Conservation (phyloP, 2,329 filamentous ascomycete species). For the Thyridium curvatum region DNA sequence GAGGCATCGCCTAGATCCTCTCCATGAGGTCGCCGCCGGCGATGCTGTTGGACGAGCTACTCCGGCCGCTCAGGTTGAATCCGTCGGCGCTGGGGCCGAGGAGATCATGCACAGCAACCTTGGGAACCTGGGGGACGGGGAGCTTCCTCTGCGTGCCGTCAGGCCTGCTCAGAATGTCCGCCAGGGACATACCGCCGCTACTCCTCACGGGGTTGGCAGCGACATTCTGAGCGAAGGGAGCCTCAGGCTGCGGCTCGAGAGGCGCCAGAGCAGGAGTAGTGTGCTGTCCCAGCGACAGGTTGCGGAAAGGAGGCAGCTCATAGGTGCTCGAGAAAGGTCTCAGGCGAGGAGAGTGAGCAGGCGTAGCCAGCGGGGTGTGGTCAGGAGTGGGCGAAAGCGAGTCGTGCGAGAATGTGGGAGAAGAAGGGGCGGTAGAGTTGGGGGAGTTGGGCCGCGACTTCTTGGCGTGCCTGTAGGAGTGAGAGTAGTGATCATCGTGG, state of each 20-base stretch:
- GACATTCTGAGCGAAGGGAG: slow-evolving; percentile 25
- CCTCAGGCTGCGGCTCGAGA: slow-evolving; percentile 50
- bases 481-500: slow-evolving; percentile 68
- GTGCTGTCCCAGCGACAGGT: slow-evolving; percentile 46
- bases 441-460: slow-evolving; percentile 89
- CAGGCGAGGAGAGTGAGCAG: slow-evolving; percentile 88
- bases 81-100: slow-evolving; percentile 55
- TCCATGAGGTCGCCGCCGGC: slow-evolving; percentile 65
- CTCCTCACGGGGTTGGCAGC: slow-evolving; percentile 41
- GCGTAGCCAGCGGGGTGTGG: slow-evolving; percentile 96
- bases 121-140: slow-evolving; percentile 78
- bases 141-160: slow-evolving; percentile 87
- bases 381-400: slow-evolving; percentile 93
- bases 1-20: slow-evolving; percentile 28
- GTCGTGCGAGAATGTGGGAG: slow-evolving; percentile 93
- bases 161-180: slow-evolving; percentile 85
- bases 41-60: slow-evolving; percentile 71
- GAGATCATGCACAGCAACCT: slow-evolving; percentile 81
- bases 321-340: slow-evolving; percentile 68
- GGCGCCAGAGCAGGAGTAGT: slow-evolving; percentile 51
- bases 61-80: slow-evolving; percentile 68
- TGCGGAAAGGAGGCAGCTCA: slow-evolving; percentile 81
- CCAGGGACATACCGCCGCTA: slow-evolving; percentile 70
- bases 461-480: slow-evolving; percentile 67
- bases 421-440: slow-evolving; percentile 91